phyloP scores from a whole-genome alignment of 192 early-diverging fungal species.

The Rhizophagus prolifer region DNA sequence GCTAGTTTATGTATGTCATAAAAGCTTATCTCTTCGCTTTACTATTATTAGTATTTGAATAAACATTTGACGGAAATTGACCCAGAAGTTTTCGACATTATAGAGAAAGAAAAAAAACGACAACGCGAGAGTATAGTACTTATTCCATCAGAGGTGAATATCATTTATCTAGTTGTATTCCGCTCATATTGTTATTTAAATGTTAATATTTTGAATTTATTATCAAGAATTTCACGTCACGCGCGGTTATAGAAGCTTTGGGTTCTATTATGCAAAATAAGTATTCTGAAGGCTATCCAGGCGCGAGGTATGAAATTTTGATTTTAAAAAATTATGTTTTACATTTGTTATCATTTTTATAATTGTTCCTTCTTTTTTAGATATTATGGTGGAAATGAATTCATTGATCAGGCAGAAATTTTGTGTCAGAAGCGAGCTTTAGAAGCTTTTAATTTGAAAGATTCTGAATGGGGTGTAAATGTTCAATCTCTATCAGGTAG shows the following conservation, averaged over 20 bases:
- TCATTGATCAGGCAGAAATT: slow-evolving; percentile 90
- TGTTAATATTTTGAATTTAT: neutral
- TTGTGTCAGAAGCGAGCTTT: slow-evolving; percentile 95
- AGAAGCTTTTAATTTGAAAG: slow-evolving; percentile 85
- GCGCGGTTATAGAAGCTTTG: slow-evolving; percentile 92
- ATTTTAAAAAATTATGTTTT: neutral
- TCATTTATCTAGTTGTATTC: neutral
- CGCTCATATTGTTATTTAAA: slow-evolving; percentile 4
- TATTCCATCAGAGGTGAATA: slow-evolving; percentile 89
- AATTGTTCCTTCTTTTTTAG: slow-evolving; percentile 33
- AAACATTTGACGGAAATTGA: slow-evolving; percentile 71
- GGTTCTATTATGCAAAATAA: slow-evolving; percentile 99
- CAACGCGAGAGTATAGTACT: slow-evolving; percentile 90
- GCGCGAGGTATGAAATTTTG: slow-evolving; percentile 62
- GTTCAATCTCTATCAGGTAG: slow-evolving; percentile 90
- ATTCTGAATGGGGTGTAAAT: slow-evolving; percentile 94
- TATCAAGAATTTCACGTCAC: slow-evolving; percentile 92
- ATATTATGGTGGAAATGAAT: slow-evolving; percentile 99
- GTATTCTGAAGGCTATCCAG: slow-evolving; percentile 97
- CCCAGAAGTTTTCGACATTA: slow-evolving; percentile 90
- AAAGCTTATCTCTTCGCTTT: neutral
- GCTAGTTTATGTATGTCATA: neutral
- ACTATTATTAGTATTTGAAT: slow-evolving; percentile 65
- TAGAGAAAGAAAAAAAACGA: slow-evolving; percentile 92
- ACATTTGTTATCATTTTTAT: neutral